Base-by-base conservation (phyloP, 2,329 filamentous ascomycete genomes). In the Cladophialophora psammophila region DNA sequence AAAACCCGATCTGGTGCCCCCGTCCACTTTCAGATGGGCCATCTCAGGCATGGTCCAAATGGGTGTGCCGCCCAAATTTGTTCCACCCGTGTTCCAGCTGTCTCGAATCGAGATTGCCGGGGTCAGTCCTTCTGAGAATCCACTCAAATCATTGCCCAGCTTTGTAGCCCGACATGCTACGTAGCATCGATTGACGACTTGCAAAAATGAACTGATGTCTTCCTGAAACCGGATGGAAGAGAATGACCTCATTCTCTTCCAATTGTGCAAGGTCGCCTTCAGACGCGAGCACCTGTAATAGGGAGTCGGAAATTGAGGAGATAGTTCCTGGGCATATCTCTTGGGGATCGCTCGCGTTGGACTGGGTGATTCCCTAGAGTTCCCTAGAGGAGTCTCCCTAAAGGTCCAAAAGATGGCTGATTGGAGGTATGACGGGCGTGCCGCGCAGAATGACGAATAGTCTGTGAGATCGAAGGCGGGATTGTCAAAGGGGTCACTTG, bases 81-180 rank as follows among this genome's bases (percentile, higher is more conserved):
- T 69, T 67, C 68, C 68, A 69, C 63, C 64, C 62, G 56, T 45
- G 68, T 69, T 69, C 68, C 65, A 67, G 53, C 52, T 66, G 58
- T 61, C 64, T 67, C 64, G 61, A 69, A 65, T 69, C 68, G 65
- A 69, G 65, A 69, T 69, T 69, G 56, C 65, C 62, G 65, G 62
- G 61, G 40, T 66, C 36, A 42, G 26, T 52, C 34, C 53, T 55
- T 15, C 32, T n/a, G n/a, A 50, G 31, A 45, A n/a, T 26, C 53
- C 53, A 58, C 54, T 64, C 61, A 57, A 58, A 64, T 64, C 54
- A 38, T 20, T 35, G 36, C 50, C 45, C 36, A 12, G 13, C 42
- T 35, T 35, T 35, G 18, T 55, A 50, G 31, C 53, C 53, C 31
- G 53, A 34, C 36, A 20, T 8, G n/a, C 38, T 31, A 13, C 18